These are phyloP conservation scores for Saturnispora kantuleensis DNA, from an alignment of 805 yeast species.

Conservation along the genomic window DNA sequence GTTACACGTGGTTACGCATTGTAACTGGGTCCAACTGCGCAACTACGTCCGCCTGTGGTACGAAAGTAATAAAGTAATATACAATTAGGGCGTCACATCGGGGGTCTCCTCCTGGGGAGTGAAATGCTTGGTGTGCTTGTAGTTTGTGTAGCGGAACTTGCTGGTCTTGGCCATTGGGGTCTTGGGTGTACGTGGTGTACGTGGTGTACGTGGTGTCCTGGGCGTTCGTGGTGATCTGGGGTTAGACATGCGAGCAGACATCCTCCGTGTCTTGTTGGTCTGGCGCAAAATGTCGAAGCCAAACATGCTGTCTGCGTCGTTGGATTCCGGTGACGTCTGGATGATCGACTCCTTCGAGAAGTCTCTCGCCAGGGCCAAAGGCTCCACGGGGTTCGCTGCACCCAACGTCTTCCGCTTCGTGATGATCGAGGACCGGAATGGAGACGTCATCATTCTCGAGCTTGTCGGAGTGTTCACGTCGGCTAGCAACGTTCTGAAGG, in stretches of 20 bases:
- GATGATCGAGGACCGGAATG: constrained; percentile 6
- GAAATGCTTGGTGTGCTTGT: constrained; percentile 4
- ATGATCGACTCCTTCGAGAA: constrained; percentile 11
- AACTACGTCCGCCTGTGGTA: too few relatives aligned
- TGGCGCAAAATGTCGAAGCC: constrained; percentile 35
- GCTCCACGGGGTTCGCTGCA: constrained; percentile 12
- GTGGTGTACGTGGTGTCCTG: constrained; percentile 19
- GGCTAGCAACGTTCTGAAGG: constrained; percentile 44
- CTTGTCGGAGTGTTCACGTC: constrained; percentile 14
- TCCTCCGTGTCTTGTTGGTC: constrained; percentile 28
- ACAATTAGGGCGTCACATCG: too few relatives aligned
- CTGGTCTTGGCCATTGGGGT: constrained; percentile 10
- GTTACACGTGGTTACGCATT: too few relatives aligned
- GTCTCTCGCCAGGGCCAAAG: constrained; percentile 11
- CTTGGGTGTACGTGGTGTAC: constrained; percentile 19
- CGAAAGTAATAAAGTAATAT: too few relatives aligned
- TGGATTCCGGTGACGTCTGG: constrained; percentile 11
- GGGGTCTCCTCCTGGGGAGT: background rate
- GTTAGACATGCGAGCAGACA: constrained; percentile 20
- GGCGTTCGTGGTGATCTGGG: constrained; percentile 19
- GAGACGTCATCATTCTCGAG: constrained; percentile 9
- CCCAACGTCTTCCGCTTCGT: background rate
- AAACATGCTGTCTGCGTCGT: constrained; percentile 33
- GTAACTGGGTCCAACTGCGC: too few relatives aligned
- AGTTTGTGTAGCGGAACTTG: constrained; percentile 10